Evolutionary conservation across 306 rosid genomes (phyloP), one percentile per base, ranked within the genome.

Genomic region (Castanea sativa): DNA sequence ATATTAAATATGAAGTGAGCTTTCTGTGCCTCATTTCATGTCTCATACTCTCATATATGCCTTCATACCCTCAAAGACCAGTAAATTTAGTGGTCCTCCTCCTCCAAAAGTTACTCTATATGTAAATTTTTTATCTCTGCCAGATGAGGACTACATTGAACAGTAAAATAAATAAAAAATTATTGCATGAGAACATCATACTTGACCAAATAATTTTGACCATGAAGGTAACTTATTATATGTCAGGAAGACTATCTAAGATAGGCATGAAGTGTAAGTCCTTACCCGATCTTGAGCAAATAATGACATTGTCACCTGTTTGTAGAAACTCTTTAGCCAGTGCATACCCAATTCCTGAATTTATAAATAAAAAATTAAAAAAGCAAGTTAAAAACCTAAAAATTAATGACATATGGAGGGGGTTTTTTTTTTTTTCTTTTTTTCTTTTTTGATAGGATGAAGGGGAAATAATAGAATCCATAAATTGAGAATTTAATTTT

Each of bases 331-430:
- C 97, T 74, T 84, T 92, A 19, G 97, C 99, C 60, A 91, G 73
- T 3, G 97, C 97, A 80, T 85, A 90, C 63, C 98, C 98, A 51
- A 95, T 92, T 78, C 99, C 99, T 94, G 88, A 83, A 67, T 73
- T 81, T 25, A 81, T 12, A 16, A 12, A 61, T 59, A 71, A 78
- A 80, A 67, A 10, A 16, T 7, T 38, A 1, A 0, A 9, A 78
- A 55, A 71, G 65, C 53, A 45, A 68, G 68, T 73, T 49, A 76
- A 30, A 69, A 19, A 61, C 20, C 20, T 8, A 12, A 0, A 27
- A 11, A 32, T 16, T 35, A 11, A 35, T 21, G 55, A 29, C 25
- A 25, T 30, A 9, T 32, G 58, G 25, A 61, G 38, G 41, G 12
- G 63, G n/a, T n/a, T n/a, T 9, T 0, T 2, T 38, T 38, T 33